These are phyloP conservation scores for Patellifolia procumbens DNA, from an alignment of 179 eudicot genomes.

Conservation along the genomic window DNA sequence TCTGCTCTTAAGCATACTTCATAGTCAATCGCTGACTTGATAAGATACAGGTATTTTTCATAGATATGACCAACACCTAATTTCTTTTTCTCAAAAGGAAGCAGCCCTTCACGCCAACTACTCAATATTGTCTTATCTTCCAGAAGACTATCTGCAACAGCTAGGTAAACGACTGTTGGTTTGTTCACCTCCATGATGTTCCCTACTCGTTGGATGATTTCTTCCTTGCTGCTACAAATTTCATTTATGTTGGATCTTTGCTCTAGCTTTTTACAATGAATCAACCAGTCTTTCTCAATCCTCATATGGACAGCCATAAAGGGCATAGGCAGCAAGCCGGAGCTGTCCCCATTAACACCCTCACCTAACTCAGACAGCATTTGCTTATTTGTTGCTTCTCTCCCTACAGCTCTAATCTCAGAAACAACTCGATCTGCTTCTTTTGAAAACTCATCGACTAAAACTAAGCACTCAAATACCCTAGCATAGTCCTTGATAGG, in stretches of 20 bases:
- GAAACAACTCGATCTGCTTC: conserved; percentile 83
- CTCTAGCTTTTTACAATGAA: conserved; percentile 83
- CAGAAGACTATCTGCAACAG: conserved; percentile 82
- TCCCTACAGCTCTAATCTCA: conserved; percentile 58
- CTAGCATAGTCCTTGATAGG: conserved; percentile 77
- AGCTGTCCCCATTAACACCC: conserved; percentile 6
- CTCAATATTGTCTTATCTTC: conserved; percentile 65
- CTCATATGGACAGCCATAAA: conserved; percentile 95
- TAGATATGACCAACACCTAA: conserved; percentile 63
- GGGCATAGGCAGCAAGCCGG: conserved; percentile 41
- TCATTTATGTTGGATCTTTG: conserved; percentile 57
- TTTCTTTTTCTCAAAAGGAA: conserved; percentile 82
- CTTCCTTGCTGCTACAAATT: conserved; percentile 88
- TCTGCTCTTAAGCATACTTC: conserved; percentile 90
- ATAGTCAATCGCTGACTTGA: conserved; percentile 89
- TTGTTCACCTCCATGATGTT: conserved; percentile 48
- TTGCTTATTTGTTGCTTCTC: conserved; percentile 23
- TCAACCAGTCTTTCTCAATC: conserved; percentile 97
- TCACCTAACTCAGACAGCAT: conserved; percentile 8
- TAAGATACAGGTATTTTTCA: conserved; percentile 69
- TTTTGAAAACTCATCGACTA: conserved; percentile 62
- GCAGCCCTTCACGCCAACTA: conserved; percentile 69
- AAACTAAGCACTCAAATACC: conserved; percentile 76
- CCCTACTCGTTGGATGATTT: conserved; percentile 75
- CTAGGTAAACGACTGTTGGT: conserved; percentile 71